Evolutionary conservation across 805 yeast species (phyloP).

Genomic region (Isabelozyma pseudorhagii): DNA sequence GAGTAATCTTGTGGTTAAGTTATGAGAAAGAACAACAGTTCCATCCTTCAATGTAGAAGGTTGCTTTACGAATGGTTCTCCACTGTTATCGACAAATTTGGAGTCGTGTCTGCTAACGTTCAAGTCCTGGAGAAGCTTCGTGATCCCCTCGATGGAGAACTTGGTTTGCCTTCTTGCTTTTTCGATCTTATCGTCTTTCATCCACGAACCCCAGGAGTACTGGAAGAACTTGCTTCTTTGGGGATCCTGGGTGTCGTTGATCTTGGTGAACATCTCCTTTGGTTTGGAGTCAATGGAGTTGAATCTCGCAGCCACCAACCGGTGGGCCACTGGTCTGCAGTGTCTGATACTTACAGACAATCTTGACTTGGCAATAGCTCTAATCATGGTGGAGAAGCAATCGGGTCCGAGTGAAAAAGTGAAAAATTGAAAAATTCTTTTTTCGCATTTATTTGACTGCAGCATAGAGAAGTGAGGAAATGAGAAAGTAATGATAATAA

Average conservation of each 20-base stretch:
- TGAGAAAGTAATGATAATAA: too few relatives aligned
- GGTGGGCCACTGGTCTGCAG: neutral
- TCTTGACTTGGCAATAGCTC: neutral
- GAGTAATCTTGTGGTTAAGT: slow-evolving; percentile 38
- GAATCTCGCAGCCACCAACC: neutral
- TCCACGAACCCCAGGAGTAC: slow-evolving; percentile 96
- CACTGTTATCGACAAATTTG: slow-evolving; percentile 18
- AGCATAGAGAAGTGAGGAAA: too few relatives aligned
- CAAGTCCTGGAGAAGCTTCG: slow-evolving; percentile 47
- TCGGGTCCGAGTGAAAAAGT: neutral
- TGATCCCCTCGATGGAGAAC: slow-evolving; percentile 78
- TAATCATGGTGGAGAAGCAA: neutral
- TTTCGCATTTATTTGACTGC: neutral
- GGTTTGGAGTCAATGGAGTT: slow-evolving; percentile 19
- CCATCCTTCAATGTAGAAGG: slow-evolving; percentile 43
- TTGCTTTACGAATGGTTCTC: slow-evolving; percentile 16
- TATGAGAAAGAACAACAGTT: slow-evolving; percentile 46
- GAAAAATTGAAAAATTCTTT: neutral
- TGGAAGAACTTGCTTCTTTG: slow-evolving; percentile 71
- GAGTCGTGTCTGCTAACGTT: slow-evolving; percentile 30
- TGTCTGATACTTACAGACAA: neutral
- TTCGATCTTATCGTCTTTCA: slow-evolving; percentile 71
- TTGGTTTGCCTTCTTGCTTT: slow-evolving; percentile 73
- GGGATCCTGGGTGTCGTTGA: slow-evolving; percentile 63
- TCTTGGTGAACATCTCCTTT: slow-evolving; percentile 47